phyloP scores from a whole-genome alignment of 305 asterid species.

The Caryopteris hybrid region DNA sequence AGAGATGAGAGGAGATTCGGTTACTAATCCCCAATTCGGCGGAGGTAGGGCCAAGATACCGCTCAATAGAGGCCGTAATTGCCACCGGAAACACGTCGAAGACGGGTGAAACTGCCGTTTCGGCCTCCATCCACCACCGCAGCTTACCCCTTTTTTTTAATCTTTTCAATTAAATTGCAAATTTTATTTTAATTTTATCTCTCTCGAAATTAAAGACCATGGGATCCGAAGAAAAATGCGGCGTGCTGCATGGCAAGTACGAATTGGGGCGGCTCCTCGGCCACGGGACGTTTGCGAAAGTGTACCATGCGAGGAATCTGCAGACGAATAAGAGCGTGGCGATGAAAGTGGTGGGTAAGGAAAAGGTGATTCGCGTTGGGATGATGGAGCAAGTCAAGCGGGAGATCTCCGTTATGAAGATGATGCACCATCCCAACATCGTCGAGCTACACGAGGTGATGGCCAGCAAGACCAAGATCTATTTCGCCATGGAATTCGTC shows the following conservation, averaged over 20 bases:
- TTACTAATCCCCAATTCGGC: conserved; percentile 40
- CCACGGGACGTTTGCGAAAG: conserved; percentile 68
- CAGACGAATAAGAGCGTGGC: conserved; percentile 48
- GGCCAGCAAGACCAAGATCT: conserved; percentile 66
- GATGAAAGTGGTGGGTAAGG: conserved; percentile 62
- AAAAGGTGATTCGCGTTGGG: conserved; percentile 51
- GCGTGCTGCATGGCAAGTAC: conserved; percentile 60
- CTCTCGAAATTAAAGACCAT: background rate
- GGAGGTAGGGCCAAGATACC: conserved; percentile 41
- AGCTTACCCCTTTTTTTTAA: background rate
- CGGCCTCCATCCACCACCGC: background rate
- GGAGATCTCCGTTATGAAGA: conserved; percentile 68
- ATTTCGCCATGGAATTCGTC: conserved; percentile 56
- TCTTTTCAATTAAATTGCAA: too few species aligned
- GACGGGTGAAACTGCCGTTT: conserved; percentile 55
- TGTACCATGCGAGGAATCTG: conserved; percentile 46
- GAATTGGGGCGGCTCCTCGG: conserved; percentile 58
- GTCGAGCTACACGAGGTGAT: conserved; percentile 68
- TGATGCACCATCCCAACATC: conserved; percentile 65
- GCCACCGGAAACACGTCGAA: conserved; percentile 91
- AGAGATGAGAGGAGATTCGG: conserved; percentile 63
- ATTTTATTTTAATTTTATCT: background rate
- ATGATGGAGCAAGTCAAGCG: conserved; percentile 74
- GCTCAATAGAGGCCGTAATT: conserved; percentile 59
- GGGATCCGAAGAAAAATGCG: conserved; percentile 62